Evolutionary conservation across 2,329 filamentous ascomycete species (phyloP).

Genomic region (Colletotrichum acutatum): DNA sequence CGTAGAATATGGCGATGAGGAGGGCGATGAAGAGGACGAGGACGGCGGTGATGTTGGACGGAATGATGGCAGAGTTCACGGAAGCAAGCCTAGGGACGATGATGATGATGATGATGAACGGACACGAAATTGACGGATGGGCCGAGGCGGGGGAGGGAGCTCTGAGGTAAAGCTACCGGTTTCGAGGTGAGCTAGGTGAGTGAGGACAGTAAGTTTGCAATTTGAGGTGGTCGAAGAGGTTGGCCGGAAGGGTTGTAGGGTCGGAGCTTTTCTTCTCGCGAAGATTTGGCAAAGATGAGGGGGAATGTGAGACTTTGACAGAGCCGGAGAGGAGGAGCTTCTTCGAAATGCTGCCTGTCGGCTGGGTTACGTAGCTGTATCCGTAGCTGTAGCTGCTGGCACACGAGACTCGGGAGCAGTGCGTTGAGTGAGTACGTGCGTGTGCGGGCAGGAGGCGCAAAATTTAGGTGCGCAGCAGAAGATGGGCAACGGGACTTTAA

Average conservation of each 20-base stretch:
- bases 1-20: slow-evolving; percentile 2
- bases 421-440: not conserved
- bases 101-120: slow-evolving; percentile 4
- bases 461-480: not conserved
- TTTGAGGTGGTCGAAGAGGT: not conserved
- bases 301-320: not conserved
- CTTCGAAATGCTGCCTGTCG: not conserved
- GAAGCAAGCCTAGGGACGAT: not conserved
- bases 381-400: not conserved
- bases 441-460: slow-evolving; percentile 12
- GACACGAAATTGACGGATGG: not conserved
- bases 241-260: not conserved
- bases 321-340: not conserved
- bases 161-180: slow-evolving; percentile 1
- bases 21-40: slow-evolving; percentile 22
- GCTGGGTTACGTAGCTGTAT: not conserved
- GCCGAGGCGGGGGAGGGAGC: slow-evolving; percentile 5
- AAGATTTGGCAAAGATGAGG: not conserved
- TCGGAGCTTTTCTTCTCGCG: not conserved
- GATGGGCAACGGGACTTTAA: slow-evolving; percentile 28
- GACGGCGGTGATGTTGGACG: slow-evolving; percentile 20
- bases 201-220: not conserved
- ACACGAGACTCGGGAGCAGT: slow-evolving; percentile 1
- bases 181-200: not conserved
- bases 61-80: slow-evolving; percentile 25